A percentile compares a stretch with the other conserved stretches of the same genome.
Evolutionary conservation across 441 rosid species (phyloP).

Genomic region (Pelargonium hybrid): DNA sequence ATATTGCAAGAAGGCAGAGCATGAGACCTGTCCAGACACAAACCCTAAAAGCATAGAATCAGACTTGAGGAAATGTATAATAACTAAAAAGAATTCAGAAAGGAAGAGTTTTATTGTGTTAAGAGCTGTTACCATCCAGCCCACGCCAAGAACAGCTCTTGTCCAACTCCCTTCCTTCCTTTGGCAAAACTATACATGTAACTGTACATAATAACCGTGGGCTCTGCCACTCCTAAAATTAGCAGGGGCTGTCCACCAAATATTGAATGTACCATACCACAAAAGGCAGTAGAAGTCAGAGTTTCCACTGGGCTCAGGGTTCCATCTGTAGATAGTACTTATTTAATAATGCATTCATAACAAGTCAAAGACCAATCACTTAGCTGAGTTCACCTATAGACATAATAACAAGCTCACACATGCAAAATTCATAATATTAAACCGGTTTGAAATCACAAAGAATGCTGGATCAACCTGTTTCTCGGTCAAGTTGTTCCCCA

Average conservation of each 20-base stretch:
- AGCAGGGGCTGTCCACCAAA: constrained; percentile 86
- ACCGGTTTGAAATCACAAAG: background rate
- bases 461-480: constrained; percentile 29
- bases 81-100: background rate
- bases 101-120: background rate
- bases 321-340: constrained; percentile 35
- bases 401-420: background rate
- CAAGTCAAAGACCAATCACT: background rate
- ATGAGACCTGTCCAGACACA: constrained; percentile 72
- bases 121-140: constrained; percentile 49
- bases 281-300: constrained; percentile 69
- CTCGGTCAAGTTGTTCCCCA: constrained; percentile 49
- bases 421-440: background rate
- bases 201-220: constrained; percentile 79
- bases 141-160: constrained; percentile 65
- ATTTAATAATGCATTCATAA: background rate
- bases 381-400: background rate
- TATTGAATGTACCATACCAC: constrained; percentile 75
- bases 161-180: constrained; percentile 49
- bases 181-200: constrained; percentile 64
- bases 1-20: constrained; percentile 54
- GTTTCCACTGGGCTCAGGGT: constrained; percentile 70
- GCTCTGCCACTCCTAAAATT: constrained; percentile 85
- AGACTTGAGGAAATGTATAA: background rate
- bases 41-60: constrained; percentile 38